Evolutionary conservation across 495 filamentous ascomycete species (phyloP).

Genomic region (Neurospora africana): DNA sequence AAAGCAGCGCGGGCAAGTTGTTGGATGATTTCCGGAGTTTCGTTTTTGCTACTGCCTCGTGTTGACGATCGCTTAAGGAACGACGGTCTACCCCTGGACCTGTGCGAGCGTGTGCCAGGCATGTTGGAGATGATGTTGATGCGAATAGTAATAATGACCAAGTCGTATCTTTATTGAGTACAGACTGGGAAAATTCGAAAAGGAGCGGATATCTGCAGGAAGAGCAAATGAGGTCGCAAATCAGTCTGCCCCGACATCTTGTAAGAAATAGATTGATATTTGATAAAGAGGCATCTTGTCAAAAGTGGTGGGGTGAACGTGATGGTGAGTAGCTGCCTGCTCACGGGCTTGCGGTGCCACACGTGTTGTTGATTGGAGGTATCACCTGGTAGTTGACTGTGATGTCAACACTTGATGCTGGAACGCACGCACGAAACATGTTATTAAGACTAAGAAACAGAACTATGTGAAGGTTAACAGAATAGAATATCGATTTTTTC

Average conservation of each 20-base stretch:
- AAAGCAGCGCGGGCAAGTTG: constrained; percentile 18
- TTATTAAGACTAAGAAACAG: neutral
- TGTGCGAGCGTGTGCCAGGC: neutral
- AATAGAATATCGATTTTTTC: neutral
- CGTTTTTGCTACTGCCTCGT: neutral
- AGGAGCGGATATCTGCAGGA: neutral
- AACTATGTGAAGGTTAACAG: neutral
- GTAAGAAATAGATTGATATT: neutral
- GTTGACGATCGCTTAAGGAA: neutral
- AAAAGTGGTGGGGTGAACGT: neutral
- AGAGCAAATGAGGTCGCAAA: neutral
- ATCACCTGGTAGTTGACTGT: neutral
- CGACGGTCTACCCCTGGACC: neutral
- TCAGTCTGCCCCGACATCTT: neutral
- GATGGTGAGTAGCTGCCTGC: neutral
- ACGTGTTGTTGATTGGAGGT: neutral
- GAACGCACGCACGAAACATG: neutral
- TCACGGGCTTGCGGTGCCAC: neutral
- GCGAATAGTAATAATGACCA: neutral
- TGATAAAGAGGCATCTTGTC: neutral
- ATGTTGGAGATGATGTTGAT: neutral
- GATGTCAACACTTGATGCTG: neutral
- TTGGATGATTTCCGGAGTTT: constrained; percentile 12
- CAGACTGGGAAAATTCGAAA: neutral
- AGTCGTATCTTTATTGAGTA: neutral